A percentile compares a stretch with the other conserved stretches of the same genome.
phyloP scores from a whole-genome alignment of 1,139 yeast species.

The Blastobotrys apis region DNA sequence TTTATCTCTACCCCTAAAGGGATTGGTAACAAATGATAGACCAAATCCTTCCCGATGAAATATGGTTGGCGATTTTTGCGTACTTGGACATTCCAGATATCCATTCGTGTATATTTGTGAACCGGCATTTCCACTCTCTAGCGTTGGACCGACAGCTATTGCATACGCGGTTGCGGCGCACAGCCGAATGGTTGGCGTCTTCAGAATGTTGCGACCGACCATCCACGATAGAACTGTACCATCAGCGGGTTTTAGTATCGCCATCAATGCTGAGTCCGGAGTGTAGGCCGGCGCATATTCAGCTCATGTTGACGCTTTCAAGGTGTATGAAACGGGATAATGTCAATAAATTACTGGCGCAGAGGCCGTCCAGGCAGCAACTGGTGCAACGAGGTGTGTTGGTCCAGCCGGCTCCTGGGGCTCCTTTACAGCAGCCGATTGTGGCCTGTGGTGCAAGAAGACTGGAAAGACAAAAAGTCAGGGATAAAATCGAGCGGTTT shows the following conservation, averaged over 20 bases:
- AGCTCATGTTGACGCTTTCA: conserved; percentile 24
- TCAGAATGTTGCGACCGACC: conserved; percentile 4
- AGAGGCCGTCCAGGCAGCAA: conserved; percentile 26
- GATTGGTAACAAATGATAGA: no score
- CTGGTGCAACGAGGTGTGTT: conserved; percentile 24
- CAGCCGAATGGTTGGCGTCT: conserved; percentile 27
- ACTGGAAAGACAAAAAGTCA: conserved; percentile 25
- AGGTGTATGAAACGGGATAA: conserved; percentile 26
- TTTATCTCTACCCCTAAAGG: no score
- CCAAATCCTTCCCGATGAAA: conserved; percentile 31
- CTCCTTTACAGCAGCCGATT: no score
- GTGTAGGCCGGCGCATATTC: conserved; percentile 24
- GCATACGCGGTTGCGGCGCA: conserved; percentile 20
- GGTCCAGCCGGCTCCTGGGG: conserved; percentile 14
- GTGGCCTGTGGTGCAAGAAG: conserved; percentile 22
- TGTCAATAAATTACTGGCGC: conserved; percentile 23
- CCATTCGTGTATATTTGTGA: conserved; percentile 20
- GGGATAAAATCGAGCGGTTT: conserved; percentile 24
- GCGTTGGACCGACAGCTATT: conserved; percentile 28
- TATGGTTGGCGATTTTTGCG: conserved; percentile 24
- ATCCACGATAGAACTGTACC: conserved; percentile 16
- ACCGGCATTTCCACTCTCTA: conserved; percentile 23
- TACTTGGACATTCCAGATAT: conserved; percentile 30
- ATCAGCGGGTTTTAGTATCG: conserved; percentile 27
- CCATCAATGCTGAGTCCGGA: conserved; percentile 27